Percentiles rank a stretch among this genome's conserved stretches.
Evolutionary conservation across 768 basidiomycete species (phyloP).

Genomic region (Mycena floridula): DNA sequence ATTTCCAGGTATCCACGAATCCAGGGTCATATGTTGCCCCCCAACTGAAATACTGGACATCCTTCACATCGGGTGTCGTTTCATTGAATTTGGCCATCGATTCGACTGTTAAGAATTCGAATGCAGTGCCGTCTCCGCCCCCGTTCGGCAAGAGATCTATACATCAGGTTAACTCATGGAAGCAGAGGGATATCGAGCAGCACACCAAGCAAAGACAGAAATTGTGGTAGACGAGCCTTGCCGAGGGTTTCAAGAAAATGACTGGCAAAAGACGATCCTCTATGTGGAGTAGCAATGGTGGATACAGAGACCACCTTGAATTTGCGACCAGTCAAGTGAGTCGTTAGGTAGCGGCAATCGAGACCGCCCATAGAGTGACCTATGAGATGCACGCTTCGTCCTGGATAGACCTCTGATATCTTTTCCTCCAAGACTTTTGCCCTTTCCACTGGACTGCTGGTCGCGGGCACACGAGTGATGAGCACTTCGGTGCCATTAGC

Average conservation of each 20-base stretch:
- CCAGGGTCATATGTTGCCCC: constrained; percentile 89
- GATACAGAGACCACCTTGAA: constrained; percentile 86
- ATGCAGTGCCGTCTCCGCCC: constrained; percentile 92
- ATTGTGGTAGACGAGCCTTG: constrained; percentile 55
- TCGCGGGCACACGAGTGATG: constrained; percentile 91
- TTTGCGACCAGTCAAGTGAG: constrained; percentile 63
- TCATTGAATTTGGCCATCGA: constrained; percentile 90
- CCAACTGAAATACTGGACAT: constrained; percentile 91
- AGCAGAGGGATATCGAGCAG: too few relatives aligned
- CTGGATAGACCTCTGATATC: constrained; percentile 77
- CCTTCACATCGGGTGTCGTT: constrained; percentile 69
- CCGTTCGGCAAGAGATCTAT: constrained; percentile 87
- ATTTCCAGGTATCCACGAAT: constrained; percentile 87
- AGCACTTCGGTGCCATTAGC: constrained; percentile 86
- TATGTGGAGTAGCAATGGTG: constrained; percentile 92
- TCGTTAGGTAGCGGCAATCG: constrained; percentile 87
- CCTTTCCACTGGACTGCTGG: constrained; percentile 80
- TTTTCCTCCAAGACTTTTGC: constrained; percentile 84
- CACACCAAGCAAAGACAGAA: constrained; percentile 63
- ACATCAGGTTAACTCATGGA: too few relatives aligned
- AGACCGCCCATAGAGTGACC: constrained; percentile 85
- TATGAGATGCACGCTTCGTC: constrained; percentile 82
- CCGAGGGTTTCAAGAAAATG: constrained; percentile 80
- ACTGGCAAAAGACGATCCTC: constrained; percentile 90
- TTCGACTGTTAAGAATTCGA: constrained; percentile 77